Percentiles rank a stretch among this genome's conserved stretches.
Conservation (phyloP, 495 filamentous ascomycete species). For the Xeromyces bisporus region DNA sequence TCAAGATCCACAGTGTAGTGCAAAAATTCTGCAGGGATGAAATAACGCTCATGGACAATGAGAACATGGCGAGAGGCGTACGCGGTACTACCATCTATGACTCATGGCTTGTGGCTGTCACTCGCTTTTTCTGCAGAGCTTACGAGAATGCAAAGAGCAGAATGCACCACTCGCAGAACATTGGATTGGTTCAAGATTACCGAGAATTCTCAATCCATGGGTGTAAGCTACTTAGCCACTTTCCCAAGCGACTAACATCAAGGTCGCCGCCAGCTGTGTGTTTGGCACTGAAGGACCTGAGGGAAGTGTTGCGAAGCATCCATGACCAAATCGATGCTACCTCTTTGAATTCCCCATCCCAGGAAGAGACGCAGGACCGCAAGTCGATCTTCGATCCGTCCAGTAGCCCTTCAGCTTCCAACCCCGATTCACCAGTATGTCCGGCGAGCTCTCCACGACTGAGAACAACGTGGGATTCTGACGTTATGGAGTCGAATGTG, state of each 20-base stretch:
- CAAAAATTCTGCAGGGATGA: slow-evolving; percentile 64
- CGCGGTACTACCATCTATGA: slow-evolving; percentile 11
- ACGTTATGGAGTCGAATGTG: slow-evolving; percentile 15
- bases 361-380: slow-evolving; percentile 30
- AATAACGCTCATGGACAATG: slow-evolving; percentile 36
- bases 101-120: slow-evolving; percentile 48
- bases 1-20: slow-evolving; percentile 62
- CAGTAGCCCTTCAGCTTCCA: slow-evolving; percentile 43
- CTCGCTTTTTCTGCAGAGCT: slow-evolving; percentile 41
- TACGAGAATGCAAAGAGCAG: slow-evolving; percentile 43
- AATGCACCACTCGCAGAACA: slow-evolving; percentile 35
- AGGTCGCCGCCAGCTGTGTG: slow-evolving; percentile 22
- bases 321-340: slow-evolving; percentile 40
- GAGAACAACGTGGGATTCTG: slow-evolving; percentile 19
- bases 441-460: slow-evolving; percentile 19
- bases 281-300: slow-evolving; percentile 29
- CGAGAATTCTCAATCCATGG: slow-evolving; percentile 55
- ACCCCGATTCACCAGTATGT: slow-evolving; percentile 22
- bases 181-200: slow-evolving; percentile 54
- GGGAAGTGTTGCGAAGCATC: slow-evolving; percentile 32
- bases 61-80: slow-evolving; percentile 18
- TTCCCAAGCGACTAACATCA: slow-evolving; percentile 15
- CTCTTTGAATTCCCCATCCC: slow-evolving; percentile 31
- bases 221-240: slow-evolving; percentile 30
- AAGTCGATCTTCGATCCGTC: slow-evolving; percentile 58